Evolutionary conservation across 495 filamentous ascomycete genomes (phyloP).

Genomic region (Aspergillus biplanus): DNA sequence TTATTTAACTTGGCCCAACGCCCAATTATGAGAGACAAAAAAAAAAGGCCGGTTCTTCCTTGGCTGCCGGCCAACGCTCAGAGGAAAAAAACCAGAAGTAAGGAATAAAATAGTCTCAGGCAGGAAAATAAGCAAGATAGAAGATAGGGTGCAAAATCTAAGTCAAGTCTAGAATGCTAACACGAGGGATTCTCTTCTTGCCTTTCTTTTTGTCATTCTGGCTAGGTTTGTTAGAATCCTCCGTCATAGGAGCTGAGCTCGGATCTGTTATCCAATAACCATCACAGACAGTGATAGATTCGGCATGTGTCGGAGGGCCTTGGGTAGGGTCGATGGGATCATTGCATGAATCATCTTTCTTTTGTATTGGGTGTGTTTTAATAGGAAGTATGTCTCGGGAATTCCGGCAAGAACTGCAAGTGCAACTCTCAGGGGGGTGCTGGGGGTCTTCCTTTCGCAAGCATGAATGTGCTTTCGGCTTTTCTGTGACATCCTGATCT

Average conservation of each 20-base stretch:
- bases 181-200: conserved; percentile 37
- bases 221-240: background rate
- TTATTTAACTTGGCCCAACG: background rate
- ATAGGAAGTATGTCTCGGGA: background rate
- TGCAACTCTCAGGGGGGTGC: no score
- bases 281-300: conserved; percentile 32
- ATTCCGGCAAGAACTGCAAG: background rate
- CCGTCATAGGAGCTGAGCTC: conserved; percentile 3
- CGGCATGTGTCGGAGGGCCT: conserved; percentile 26
- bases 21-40: background rate
- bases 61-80: no score
- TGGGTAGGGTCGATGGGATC: background rate
- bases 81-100: no score
- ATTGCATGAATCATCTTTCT: background rate
- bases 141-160: conserved; percentile 14
- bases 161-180: conserved; percentile 45
- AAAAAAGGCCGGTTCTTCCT: no score
- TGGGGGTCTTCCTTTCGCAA: background rate
- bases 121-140: background rate
- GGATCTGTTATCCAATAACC: conserved; percentile 43
- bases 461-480: conserved; percentile 5
- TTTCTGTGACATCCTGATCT: background rate
- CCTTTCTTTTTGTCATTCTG: conserved; percentile 13
- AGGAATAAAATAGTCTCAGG: background rate
- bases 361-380: background rate